Evolutionary conservation across 192 early-diverging fungal genomes (phyloP).

Genomic region (Lunasporangiospora selenospora): DNA sequence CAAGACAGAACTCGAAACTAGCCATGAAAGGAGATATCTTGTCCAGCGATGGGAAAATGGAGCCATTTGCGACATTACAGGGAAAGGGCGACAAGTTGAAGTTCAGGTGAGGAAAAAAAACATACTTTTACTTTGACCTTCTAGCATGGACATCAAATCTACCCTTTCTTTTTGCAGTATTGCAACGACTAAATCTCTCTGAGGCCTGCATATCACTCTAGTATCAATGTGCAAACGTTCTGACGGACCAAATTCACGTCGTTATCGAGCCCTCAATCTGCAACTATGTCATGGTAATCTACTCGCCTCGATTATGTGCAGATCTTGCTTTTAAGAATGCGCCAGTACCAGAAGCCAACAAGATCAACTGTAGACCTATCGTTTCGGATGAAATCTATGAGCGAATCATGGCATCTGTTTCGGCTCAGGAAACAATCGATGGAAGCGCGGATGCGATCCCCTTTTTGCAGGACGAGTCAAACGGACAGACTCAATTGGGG

Average conservation of each 20-base stretch:
- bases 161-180: too few relatives aligned
- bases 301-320: constrained; percentile 75
- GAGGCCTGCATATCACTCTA: too few relatives aligned
- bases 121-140: too few relatives aligned
- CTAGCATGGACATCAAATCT: too few relatives aligned
- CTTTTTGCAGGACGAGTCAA: neutral
- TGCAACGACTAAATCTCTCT: too few relatives aligned
- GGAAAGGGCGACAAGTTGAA: constrained; percentile 71
- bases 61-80: constrained; percentile 76
- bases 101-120: constrained; percentile 68
- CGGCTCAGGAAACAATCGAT: constrained; percentile 12
- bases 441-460: neutral
- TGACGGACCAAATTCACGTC: constrained; percentile 64
- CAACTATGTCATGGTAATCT: constrained; percentile 79
- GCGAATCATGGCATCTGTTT: constrained; percentile 6
- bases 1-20: constrained; percentile 43
- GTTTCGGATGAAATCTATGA: constrained; percentile 61
- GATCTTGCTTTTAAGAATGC: constrained; percentile 59
- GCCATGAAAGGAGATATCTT: constrained; percentile 64
- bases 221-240: constrained; percentile 79
- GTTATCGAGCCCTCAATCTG: constrained; percentile 75
- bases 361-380: constrained; percentile 69
- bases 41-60: constrained; percentile 79
- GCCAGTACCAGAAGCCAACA: constrained; percentile 51
- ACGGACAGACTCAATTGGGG: neutral